Percentiles rank a stretch among this genome's conserved stretches.
Conservation (phyloP, 176 grass and related monocot genomes). For the Saccharum spontaneum region DNA sequence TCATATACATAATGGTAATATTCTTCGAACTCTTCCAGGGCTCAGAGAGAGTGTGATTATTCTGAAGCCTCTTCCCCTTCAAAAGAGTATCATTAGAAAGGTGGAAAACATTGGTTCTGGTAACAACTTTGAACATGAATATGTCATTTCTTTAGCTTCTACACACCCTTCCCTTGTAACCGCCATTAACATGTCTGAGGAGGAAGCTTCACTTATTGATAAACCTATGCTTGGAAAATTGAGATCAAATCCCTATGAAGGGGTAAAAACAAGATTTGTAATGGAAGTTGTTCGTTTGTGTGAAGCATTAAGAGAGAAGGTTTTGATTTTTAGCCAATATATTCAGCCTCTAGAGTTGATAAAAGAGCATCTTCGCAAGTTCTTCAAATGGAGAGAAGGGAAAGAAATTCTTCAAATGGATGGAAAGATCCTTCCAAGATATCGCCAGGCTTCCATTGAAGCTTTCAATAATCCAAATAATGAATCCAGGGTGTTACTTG, state of each 20-base stretch:
- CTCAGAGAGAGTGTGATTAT: slow-evolving; percentile 72
- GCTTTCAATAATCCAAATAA: slow-evolving; percentile 76
- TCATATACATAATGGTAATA: slow-evolving; percentile 87
- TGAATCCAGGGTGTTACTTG: slow-evolving; percentile 79
- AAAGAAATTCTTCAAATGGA: slow-evolving; percentile 86
- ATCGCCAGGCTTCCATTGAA: slow-evolving; percentile 74
- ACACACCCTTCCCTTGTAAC: slow-evolving; percentile 83
- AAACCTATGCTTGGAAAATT: slow-evolving; percentile 53
- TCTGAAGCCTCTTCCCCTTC: slow-evolving; percentile 55
- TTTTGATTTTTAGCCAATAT: slow-evolving; percentile 91
- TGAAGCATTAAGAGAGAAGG: slow-evolving; percentile 73
- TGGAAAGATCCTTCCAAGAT: slow-evolving; percentile 69
- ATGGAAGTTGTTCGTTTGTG: slow-evolving; percentile 80
- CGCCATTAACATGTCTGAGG: slow-evolving; percentile 64
- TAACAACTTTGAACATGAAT: slow-evolving; percentile 75
- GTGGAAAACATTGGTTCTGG: slow-evolving; percentile 75
- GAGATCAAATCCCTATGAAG: slow-evolving; percentile 68
- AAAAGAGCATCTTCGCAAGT: slow-evolving; percentile 61
- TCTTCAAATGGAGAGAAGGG: slow-evolving; percentile 79
- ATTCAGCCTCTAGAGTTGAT: slow-evolving; percentile 79
- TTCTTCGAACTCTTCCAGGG: slow-evolving; percentile 81
- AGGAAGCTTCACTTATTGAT: slow-evolving; percentile 62
- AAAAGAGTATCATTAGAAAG: slow-evolving; percentile 79
- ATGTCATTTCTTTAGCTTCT: slow-evolving; percentile 69
- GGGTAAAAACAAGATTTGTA: slow-evolving; percentile 90